Base-by-base conservation (phyloP, 495 filamentous ascomycete species). In the Trichocladium uniseriatum region DNA sequence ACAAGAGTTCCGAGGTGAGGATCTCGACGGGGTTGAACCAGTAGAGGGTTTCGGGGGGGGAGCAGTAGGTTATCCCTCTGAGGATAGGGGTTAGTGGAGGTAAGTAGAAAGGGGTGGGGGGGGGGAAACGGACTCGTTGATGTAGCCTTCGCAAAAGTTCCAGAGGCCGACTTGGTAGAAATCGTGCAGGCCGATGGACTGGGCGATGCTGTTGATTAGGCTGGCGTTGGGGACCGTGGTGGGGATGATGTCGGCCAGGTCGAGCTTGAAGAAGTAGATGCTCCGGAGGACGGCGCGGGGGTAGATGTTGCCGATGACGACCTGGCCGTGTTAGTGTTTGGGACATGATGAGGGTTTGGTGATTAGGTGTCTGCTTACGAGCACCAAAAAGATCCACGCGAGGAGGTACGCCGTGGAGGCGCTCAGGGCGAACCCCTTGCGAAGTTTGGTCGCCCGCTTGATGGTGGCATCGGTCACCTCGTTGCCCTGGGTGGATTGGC, bases 131-230 rank as follows among this genome's bases (percentile, higher is more conserved):
- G 62, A 71, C 66, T 77, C 66, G 38, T 72, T 72, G 37, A 80
- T 66, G 65, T 88, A 90, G 15, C 90, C 90, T 67, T 91, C 86
- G 57, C 90, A 96, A 62, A 83, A 94, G 31, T 78, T 81, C 89
- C 89, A 96, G 11, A 95, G 64, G 5, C 90, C 90, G 31, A 94
- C 88, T 57, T 87, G 82, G 63, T 97, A 97, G 68, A 92, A 97
- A 67, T 95, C 90, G 55, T 94, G 87, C 15, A 95, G 71, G 6
- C 90, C 90, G 41, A 97, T 76, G 10, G 83, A 83, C 35, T 84
- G 86, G n/a, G 89, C 89, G 49, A 95, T 87, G 45, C 75, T 83
- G 69, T 95, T 95, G 68, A 94, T 84, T 11, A 95, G 71, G 5
- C 69, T 69, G 21, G 81, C 83, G 57, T 89, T 86, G 19, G 87